Conservation (phyloP, 2,329 filamentous ascomycete species). For the Phaeophleospora eucalypticola region DNA sequence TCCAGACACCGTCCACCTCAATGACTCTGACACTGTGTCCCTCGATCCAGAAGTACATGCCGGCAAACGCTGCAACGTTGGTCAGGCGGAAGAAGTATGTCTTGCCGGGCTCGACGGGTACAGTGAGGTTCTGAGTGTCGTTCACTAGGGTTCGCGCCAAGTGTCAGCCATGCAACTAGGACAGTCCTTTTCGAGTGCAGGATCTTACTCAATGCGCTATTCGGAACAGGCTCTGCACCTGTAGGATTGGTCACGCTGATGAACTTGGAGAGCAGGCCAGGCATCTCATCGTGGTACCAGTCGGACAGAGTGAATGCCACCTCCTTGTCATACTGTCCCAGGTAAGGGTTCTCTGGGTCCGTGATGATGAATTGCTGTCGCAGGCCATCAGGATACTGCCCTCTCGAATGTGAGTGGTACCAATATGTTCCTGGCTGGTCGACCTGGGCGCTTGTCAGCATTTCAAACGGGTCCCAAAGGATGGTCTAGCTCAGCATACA, state of each 20-base stretch:
- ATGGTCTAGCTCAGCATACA: conserved; percentile 35
- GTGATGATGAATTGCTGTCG: conserved; percentile 65
- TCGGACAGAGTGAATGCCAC: conserved; percentile 65
- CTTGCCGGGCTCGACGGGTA: conserved; percentile 48
- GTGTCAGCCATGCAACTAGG: no score
- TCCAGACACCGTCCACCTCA: conserved; percentile 66
- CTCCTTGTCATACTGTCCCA: conserved; percentile 56
- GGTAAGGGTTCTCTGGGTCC: conserved; percentile 51
- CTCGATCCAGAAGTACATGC: conserved; percentile 68
- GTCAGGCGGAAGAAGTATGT: conserved; percentile 64
- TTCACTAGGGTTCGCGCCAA: no score
- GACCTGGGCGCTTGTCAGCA: conserved; percentile 30
- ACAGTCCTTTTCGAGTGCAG: no score
- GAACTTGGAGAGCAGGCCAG: conserved; percentile 50
- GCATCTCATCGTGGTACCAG: conserved; percentile 63
- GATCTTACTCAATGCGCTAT: conserved; percentile 59
- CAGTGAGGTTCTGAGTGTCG: conserved; percentile 48
- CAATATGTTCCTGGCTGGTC: conserved; percentile 51
- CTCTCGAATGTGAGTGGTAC: conserved; percentile 65
- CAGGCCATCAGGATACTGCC: conserved; percentile 65
- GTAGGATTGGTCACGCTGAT: conserved; percentile 53
- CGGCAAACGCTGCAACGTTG: conserved; percentile 67
- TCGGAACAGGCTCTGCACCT: conserved; percentile 62
- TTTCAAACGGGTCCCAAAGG: no score
- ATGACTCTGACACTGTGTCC: conserved; percentile 62